Conservation (phyloP, 192 early-diverging fungal genomes). For the Podila horticola region DNA sequence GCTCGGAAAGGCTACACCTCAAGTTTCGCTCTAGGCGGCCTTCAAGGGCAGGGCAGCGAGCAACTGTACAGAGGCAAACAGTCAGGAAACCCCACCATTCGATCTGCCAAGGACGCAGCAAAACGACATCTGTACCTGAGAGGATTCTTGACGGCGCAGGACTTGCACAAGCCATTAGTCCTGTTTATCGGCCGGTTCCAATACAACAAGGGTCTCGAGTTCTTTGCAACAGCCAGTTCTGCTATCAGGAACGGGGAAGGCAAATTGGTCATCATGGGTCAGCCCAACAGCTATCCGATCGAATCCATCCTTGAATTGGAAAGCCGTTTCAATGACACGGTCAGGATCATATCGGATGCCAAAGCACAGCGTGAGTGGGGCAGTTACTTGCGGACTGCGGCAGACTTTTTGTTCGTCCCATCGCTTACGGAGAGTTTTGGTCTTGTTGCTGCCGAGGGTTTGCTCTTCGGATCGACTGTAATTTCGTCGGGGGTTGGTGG, state of each 20-base stretch:
- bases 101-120: conserved; percentile 55
- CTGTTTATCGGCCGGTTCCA: conserved; percentile 67
- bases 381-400: conserved; percentile 58
- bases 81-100: conserved; percentile 19
- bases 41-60: background rate
- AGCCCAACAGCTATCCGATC: conserved; percentile 61
- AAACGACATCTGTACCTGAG: conserved; percentile 55
- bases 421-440: conserved; percentile 67
- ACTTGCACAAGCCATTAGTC: conserved; percentile 55
- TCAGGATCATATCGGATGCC: conserved; percentile 48
- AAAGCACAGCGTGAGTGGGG: conserved; percentile 59
- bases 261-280: conserved; percentile 63
- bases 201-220: conserved; percentile 66
- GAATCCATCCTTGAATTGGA: conserved; percentile 45
- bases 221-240: conserved; percentile 51
- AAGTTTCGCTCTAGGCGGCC: no score
- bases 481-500: conserved; percentile 64
- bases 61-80: background rate
- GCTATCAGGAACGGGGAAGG: conserved; percentile 50
- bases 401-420: conserved; percentile 64
- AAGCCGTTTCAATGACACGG: conserved; percentile 47
- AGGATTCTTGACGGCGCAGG: conserved; percentile 41
- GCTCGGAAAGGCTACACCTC: conserved; percentile 3
- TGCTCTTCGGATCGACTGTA: conserved; percentile 63
- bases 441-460: conserved; percentile 64